Percentiles rank a stretch among this genome's conserved stretches.
Evolutionary conservation across 176 grass and related monocot species (phyloP).

Genomic region (Hordeum marinum): DNA sequence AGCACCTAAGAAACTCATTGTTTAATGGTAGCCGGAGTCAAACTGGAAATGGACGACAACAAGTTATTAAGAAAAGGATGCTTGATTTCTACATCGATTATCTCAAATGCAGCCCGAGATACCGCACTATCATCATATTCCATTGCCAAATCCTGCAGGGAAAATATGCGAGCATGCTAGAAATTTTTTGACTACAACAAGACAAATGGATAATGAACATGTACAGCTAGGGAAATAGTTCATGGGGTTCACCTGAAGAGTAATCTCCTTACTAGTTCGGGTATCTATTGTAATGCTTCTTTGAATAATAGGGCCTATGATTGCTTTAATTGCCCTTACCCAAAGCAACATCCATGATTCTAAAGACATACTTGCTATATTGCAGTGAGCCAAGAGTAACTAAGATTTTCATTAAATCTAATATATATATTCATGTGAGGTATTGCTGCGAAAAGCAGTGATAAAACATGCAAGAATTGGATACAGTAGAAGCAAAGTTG

Average conservation of each 20-base stretch:
- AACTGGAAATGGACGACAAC: not conserved
- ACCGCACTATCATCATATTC: slow-evolving; percentile 77
- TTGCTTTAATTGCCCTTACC: slow-evolving; percentile 82
- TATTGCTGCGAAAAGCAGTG: slow-evolving; percentile 81
- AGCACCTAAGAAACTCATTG: too few relatives aligned
- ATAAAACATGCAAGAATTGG: too few relatives aligned
- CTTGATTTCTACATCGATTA: slow-evolving; percentile 84
- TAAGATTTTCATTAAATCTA: slow-evolving; percentile 90
- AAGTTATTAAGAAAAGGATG: slow-evolving; percentile 28
- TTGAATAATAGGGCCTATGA: slow-evolving; percentile 85
- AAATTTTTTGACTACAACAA: not conserved
- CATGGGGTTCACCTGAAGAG: slow-evolving; percentile 54
- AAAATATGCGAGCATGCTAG: not conserved
- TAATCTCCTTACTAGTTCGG: slow-evolving; percentile 92
- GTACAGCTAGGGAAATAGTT: not conserved
- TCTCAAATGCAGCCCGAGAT: slow-evolving; percentile 66
- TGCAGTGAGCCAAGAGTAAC: slow-evolving; percentile 70
- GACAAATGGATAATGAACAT: not conserved
- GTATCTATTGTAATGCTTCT: slow-evolving; percentile 90
- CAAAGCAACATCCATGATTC: too few relatives aligned
- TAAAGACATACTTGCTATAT: slow-evolving; percentile 73
- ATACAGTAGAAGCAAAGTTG: too few relatives aligned
- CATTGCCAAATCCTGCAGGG: slow-evolving; percentile 73
- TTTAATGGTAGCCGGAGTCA: too few relatives aligned
- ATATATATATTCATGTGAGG: slow-evolving; percentile 71